Percentiles rank a stretch among this genome's conserved stretches.
Evolutionary conservation across 1,284 basidiomycete species (phyloP).

Genomic region (Singerocomus inundabilis): DNA sequence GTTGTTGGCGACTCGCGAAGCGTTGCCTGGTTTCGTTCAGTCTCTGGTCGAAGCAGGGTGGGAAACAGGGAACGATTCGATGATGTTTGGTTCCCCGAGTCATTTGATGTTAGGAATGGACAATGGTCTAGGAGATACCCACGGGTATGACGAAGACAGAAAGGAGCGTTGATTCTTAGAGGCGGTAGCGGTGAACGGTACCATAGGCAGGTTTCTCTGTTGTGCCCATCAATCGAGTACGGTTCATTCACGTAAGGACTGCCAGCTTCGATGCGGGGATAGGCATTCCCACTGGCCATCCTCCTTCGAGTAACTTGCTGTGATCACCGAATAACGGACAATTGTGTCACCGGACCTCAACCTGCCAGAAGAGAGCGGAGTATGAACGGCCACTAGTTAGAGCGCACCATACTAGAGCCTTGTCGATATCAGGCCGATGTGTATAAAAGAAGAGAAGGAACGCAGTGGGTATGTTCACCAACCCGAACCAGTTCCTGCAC

Average conservation of each 20-base stretch:
- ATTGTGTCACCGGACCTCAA: too few species aligned
- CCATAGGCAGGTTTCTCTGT: not conserved
- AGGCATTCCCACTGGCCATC: not conserved
- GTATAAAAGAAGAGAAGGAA: too few species aligned
- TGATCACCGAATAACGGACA: too few species aligned
- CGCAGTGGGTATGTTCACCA: not conserved
- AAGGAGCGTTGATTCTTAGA: conserved; percentile 20
- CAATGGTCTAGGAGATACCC: not conserved
- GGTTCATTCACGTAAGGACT: too few species aligned
- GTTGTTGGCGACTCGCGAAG: conserved; percentile 14
- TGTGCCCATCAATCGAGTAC: too few species aligned
- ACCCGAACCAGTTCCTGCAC: not conserved
- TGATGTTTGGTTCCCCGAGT: conserved; percentile 33
- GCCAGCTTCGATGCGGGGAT: not conserved
- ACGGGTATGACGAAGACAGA: conserved; percentile 10
- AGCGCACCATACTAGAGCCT: too few species aligned
- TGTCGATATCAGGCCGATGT: too few species aligned
- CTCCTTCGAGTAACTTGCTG: not conserved
- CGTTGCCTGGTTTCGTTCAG: conserved; percentile 21
- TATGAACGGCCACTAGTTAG: not conserved
- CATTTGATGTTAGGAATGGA: conserved; percentile 21
- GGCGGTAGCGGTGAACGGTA: not conserved
- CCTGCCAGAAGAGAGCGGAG: conserved; percentile 1
- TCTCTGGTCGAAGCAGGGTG: conserved; percentile 25
- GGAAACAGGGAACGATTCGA: conserved; percentile 25